Conservation (phyloP, 805 yeast genomes). For the Saccharomycopsis guyanensis region DNA sequence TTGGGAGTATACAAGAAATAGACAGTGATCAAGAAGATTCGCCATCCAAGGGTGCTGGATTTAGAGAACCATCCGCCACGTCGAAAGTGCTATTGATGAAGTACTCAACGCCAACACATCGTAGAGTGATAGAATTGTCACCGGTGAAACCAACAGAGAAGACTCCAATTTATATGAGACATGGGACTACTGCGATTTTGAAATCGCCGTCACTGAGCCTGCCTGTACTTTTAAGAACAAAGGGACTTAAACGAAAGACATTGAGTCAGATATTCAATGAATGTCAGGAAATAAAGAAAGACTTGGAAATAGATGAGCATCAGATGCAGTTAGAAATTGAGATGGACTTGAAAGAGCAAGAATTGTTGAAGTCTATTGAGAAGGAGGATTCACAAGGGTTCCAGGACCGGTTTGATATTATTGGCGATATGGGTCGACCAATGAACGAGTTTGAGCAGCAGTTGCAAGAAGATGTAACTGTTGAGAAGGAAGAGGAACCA, state of each 20-base stretch:
- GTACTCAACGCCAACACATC: slow-evolving; percentile 12
- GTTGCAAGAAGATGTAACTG: slow-evolving; percentile 5
- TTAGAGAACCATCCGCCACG: not conserved
- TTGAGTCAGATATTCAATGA: slow-evolving; percentile 13
- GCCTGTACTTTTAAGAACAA: not conserved
- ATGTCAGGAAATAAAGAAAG: slow-evolving; percentile 10
- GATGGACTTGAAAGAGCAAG: slow-evolving; percentile 9
- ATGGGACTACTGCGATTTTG: slow-evolving; percentile 5
- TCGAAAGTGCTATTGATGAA: not conserved
- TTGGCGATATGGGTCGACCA: slow-evolving; percentile 18
- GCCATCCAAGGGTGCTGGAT: too few relatives aligned
- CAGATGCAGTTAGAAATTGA: slow-evolving; percentile 10
- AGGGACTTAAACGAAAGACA: slow-evolving; percentile 5
- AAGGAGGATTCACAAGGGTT: slow-evolving; percentile 1
- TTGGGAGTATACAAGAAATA: slow-evolving; percentile 1
- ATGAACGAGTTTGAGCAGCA: slow-evolving; percentile 17
- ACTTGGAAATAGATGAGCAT: slow-evolving; percentile 2
- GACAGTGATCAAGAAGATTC: slow-evolving; percentile 13
- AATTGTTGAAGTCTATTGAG: slow-evolving; percentile 1
- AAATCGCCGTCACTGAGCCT: not conserved
- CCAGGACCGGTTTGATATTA: slow-evolving; percentile 11
- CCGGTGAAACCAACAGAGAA: slow-evolving; percentile 3
- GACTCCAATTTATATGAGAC: slow-evolving; percentile 14
- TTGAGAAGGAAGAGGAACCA: not conserved
- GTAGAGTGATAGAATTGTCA: not conserved